A percentile compares a stretch with the other conserved stretches of the same genome.
These are phyloP conservation scores for Tetradesmus lagerheimii DNA, from an alignment of 139 green algal species.

Conservation along the genomic window DNA sequence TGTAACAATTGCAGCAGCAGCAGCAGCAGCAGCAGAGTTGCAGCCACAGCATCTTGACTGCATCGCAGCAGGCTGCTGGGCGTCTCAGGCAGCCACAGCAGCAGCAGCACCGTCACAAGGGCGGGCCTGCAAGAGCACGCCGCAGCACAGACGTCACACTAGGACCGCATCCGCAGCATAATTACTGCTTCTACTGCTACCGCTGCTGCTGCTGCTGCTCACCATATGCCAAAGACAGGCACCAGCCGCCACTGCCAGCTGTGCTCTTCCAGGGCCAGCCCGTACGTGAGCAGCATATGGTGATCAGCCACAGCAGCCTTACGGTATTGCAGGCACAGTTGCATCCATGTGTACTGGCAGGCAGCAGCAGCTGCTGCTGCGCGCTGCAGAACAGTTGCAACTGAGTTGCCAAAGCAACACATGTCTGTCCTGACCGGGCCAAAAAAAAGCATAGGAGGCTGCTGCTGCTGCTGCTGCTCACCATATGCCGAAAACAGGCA, in stretches of 20 bases:
- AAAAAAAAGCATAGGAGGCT: too few species aligned
- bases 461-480: not conserved
- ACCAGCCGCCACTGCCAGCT: constrained; percentile 21
- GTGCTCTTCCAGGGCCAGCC: not conserved
- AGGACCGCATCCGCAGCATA: not conserved
- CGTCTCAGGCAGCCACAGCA: constrained; percentile 2
- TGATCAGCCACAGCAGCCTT: not conserved
- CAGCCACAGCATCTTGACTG: not conserved
- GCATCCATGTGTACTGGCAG: not conserved
- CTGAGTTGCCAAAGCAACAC: too few species aligned
- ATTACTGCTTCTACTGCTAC: not conserved
- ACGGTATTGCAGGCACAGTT: not conserved
- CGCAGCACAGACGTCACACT: not conserved
- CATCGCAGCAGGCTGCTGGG: not conserved
- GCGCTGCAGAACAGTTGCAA: too few species aligned
- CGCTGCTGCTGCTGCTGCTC: not conserved
- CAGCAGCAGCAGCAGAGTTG: too few species aligned
- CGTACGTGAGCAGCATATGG: not conserved
- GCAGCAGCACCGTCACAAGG: not conserved
- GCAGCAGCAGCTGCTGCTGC: not conserved
- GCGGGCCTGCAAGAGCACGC: not conserved
- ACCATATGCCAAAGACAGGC: constrained; percentile 2
- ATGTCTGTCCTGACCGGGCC: too few species aligned
- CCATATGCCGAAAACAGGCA: constrained; percentile 7
- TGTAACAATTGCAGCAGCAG: not conserved